Base-by-base conservation (phyloP, 75 land plant species). In the Pinus taeda region DNA sequence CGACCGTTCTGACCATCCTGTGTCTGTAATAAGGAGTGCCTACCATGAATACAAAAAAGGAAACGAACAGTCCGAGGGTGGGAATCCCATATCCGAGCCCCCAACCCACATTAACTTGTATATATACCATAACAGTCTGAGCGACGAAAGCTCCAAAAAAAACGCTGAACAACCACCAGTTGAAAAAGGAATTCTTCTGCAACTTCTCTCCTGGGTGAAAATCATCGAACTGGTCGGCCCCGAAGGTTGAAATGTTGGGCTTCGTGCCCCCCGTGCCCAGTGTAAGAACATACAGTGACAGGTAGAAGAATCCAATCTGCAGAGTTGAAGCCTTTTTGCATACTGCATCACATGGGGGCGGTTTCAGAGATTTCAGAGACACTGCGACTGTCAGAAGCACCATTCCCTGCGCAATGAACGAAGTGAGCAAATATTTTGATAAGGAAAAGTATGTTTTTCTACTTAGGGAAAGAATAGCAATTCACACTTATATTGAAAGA, bases 91-190 rank as follows among this genome's bases (percentile, higher is more conserved):
- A 95, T 3, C 98, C 98, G n/a, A 89, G 57, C 2, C 89, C 89
- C 98, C 98, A 93, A 6, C 93, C 92, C 45, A 93, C 73, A 64
- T 93, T 91, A 59, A 87, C 88, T 73, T 95, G 98, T 14, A 95
- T 83, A 83, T 93, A 95, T 17, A 95, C 93, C 73, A 95, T 86
- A 8, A 79, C 90, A 11, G 86, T 77, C 6, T 87, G 80, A 36
- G 98, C 92, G 59, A 88, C 75, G 3, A 95, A 67, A 9, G 86
- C 92, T 7, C 94, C 96, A 6, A 85, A 24, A 73, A 89, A 94
- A 74, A 93, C 75, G 71, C 90, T 89, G 83, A 95, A 95, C 89
- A 91, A 87, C 89, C 93, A 95, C 98, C 98, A 93, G 80, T 95
- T 85, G 75, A 83, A 85, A 80, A 83, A 85, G 84, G 86, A 83